A percentile compares a stretch with the other conserved stretches of the same genome.
Conservation (phyloP, 805 yeast genomes). For the Hermanozyma aechmeae region DNA sequence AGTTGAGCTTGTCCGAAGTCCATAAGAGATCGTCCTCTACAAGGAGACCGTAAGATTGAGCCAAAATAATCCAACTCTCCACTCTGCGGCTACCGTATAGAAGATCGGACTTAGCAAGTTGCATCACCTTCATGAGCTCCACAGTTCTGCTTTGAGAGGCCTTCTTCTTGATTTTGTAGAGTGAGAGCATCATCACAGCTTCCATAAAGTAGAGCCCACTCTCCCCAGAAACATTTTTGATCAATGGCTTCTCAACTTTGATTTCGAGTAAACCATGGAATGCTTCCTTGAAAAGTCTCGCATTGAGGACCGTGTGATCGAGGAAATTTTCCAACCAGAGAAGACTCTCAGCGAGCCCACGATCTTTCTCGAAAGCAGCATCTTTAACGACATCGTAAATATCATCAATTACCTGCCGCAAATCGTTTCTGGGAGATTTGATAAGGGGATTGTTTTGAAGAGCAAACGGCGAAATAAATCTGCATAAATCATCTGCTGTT, state of each 20-base stretch:
- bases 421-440: constrained; percentile 54
- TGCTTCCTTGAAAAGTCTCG: constrained; percentile 37
- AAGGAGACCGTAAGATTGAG: constrained; percentile 65
- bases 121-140: constrained; percentile 68
- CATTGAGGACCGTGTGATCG: constrained; percentile 32
- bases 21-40: constrained; percentile 90
- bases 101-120: constrained; percentile 57
- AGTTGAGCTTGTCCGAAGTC: constrained; percentile 76
- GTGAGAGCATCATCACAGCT: constrained; percentile 58
- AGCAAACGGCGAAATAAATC: constrained; percentile 47
- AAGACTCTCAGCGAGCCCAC: constrained; percentile 36
- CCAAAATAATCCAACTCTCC: constrained; percentile 83
- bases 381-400: constrained; percentile 66
- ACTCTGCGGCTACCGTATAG: constrained; percentile 55
- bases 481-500: constrained; percentile 29
- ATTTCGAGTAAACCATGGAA: constrained; percentile 39
- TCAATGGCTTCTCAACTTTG: constrained; percentile 17
- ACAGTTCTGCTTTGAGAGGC: constrained; percentile 74
- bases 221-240: constrained; percentile 18
- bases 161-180: constrained; percentile 63
- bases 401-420: constrained; percentile 63
- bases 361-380: constrained; percentile 39
- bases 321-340: constrained; percentile 38
- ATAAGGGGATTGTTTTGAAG: constrained; percentile 51
- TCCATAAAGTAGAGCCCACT: constrained; percentile 62